Base-by-base conservation (phyloP, 2,329 filamentous ascomycete genomes). In the Pleurostoma richardsiae region DNA sequence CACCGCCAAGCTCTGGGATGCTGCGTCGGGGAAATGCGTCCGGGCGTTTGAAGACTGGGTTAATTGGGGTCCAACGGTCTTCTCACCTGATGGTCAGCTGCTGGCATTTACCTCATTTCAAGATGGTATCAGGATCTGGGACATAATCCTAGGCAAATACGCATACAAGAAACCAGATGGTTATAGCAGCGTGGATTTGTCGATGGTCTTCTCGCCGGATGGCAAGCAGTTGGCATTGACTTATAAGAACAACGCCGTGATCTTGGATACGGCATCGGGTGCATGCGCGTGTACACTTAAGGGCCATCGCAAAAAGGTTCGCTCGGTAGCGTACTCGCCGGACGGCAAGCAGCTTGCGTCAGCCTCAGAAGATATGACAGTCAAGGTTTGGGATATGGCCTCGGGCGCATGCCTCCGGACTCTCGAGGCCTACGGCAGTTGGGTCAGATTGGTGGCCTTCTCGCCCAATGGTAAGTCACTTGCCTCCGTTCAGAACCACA, bases 201-300 rank as follows among this genome's bases (percentile, higher is more conserved):
- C 19, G 19, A 19, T 19, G 19, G 19, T 19, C 19, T 19, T 19
- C 19, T 19, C 19, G 19, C 19, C 19, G 19, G 19, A 19, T 19
- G 19, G 19, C 19, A 19, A 19, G 19, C 19, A 19, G 19, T 19
- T 19, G 19, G 19, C 19, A 19, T 19, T 19, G 19, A 19, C 19
- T 19, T 19, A 19, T 19, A 19, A 19, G 19, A 19, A 19, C 19
- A 19, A 19, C 19, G 19, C 19, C 19, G 19, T 49, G 44, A 36
- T 8, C n/a, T 8, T 36, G 33, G n/a, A n/a, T 8, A n/a, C 8
- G n/a, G n/a, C 8, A 8, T 36, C 8, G 50, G 30, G 40, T 44
- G 42, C 43, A 1, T 49, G 45, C 19, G 26, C 54, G 11, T 46
- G 52, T 40, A 55, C 49, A 26, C 51, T 58, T 29, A 47, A 53